Percentiles rank a stretch among this genome's conserved stretches.
Conservation (phyloP, 2,329 filamentous ascomycete species). For the Penicillium freii region DNA sequence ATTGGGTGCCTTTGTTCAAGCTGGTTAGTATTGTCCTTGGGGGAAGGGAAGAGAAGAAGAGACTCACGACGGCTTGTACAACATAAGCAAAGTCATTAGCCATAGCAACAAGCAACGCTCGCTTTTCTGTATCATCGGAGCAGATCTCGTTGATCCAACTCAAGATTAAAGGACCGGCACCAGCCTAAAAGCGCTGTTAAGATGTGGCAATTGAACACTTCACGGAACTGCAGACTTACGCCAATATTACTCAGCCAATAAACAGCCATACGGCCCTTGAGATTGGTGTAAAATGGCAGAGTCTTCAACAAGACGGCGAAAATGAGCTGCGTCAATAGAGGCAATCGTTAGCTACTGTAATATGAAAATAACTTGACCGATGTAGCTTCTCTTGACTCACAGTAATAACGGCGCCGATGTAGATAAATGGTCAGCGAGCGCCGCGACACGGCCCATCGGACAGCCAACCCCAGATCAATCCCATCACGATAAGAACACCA, state of each 20-base stretch:
- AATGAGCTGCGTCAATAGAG: conserved; percentile 23
- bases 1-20: conserved; percentile 30
- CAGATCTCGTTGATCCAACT: conserved; percentile 41
- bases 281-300: conserved; percentile 39
- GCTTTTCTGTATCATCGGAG: conserved; percentile 32
- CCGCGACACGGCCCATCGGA: conserved; percentile 38
- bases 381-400: conserved; percentile 19
- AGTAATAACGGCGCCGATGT: conserved; percentile 37
- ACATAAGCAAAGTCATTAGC: conserved; percentile 37
- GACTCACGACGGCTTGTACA: conserved; percentile 32
- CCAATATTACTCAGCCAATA: conserved; percentile 42
- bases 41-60: too few relatives aligned
- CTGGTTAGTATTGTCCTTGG: background rate
- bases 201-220: background rate
- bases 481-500: conserved; percentile 38
- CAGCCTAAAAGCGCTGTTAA: conserved; percentile 18
- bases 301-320: conserved; percentile 35
- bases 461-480: conserved; percentile 39
- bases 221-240: conserved; percentile 19
- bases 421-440: conserved; percentile 42
- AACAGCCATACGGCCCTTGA: conserved; percentile 37
- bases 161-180: conserved; percentile 41
- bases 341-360: background rate
- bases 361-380: background rate
- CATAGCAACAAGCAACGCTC: conserved; percentile 32